Conservation (phyloP, 2,329 filamentous ascomycete genomes). For the Sphaerulina musiva region DNA sequence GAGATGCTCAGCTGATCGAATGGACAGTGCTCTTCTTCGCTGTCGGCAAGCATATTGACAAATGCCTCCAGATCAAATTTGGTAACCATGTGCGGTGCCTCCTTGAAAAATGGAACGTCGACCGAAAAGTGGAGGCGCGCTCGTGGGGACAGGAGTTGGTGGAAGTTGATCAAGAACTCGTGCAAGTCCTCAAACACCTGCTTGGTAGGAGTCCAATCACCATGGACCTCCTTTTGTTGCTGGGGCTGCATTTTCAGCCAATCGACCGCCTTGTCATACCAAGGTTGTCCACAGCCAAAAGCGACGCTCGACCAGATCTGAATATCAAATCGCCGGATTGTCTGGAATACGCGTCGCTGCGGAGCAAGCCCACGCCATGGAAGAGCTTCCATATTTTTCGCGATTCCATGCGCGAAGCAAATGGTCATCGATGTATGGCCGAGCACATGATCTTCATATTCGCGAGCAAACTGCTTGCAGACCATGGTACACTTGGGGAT, state of each 20-base stretch:
- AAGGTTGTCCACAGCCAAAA: background rate
- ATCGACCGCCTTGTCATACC: background rate
- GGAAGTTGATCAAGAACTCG: background rate
- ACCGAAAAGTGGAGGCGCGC: background rate
- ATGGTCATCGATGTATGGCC: background rate
- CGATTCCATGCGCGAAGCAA: background rate
- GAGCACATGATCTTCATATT: background rate
- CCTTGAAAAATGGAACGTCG: background rate
- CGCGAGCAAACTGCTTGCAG: background rate
- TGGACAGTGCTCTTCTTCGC: background rate
- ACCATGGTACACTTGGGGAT: background rate
- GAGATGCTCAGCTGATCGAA: background rate
- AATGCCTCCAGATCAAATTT: background rate
- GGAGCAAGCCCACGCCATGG: background rate
- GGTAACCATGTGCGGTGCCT: background rate
- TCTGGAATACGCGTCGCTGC: background rate
- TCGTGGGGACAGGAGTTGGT: background rate
- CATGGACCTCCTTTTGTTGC: background rate
- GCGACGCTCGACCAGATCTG: background rate
- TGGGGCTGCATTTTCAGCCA: background rate
- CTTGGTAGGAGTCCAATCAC: background rate
- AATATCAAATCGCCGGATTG: background rate
- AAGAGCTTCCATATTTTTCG: background rate
- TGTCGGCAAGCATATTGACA: background rate
- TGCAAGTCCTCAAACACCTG: background rate